Evolutionary conservation across 805 yeast genomes (phyloP).

Genomic region (Pichia insulana): DNA sequence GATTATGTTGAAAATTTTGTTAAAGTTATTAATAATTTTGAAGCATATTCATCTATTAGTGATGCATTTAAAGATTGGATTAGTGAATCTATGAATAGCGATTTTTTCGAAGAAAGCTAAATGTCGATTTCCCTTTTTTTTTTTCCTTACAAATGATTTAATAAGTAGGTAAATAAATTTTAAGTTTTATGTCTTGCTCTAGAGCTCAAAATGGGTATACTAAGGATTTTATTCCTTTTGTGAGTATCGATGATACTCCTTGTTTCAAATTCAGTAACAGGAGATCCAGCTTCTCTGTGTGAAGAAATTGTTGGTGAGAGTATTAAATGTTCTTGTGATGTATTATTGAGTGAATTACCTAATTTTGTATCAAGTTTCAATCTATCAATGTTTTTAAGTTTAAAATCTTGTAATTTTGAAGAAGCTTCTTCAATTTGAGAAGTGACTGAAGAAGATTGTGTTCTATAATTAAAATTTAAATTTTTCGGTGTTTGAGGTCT

Average conservation of each 20-base stretch:
- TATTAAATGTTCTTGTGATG: slow-evolving; percentile 19
- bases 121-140: no score
- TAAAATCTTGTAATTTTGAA: slow-evolving; percentile 21
- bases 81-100: slow-evolving; percentile 8
- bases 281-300: background rate
- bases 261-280: background rate
- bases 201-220: slow-evolving; percentile 27
- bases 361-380: slow-evolving; percentile 23
- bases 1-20: slow-evolving; percentile 27
- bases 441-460: no score
- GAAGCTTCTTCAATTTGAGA: slow-evolving; percentile 24
- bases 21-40: slow-evolving; percentile 28
- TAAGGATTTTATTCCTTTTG: slow-evolving; percentile 16
- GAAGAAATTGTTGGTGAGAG: slow-evolving; percentile 3
- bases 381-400: slow-evolving; percentile 23
- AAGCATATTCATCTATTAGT: slow-evolving; percentile 25
- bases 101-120: background rate
- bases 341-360: slow-evolving; percentile 16
- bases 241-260: background rate
- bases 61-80: slow-evolving; percentile 32
- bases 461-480: background rate
- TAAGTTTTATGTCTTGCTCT: slow-evolving; percentile 14
- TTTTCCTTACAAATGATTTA: no score
- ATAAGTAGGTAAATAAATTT: no score
- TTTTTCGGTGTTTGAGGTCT: slow-evolving; percentile 7